Evolutionary conservation across 768 basidiomycete species (phyloP), one percentile per base, ranked within the genome.

Genomic region (Trametes sanguinea): DNA sequence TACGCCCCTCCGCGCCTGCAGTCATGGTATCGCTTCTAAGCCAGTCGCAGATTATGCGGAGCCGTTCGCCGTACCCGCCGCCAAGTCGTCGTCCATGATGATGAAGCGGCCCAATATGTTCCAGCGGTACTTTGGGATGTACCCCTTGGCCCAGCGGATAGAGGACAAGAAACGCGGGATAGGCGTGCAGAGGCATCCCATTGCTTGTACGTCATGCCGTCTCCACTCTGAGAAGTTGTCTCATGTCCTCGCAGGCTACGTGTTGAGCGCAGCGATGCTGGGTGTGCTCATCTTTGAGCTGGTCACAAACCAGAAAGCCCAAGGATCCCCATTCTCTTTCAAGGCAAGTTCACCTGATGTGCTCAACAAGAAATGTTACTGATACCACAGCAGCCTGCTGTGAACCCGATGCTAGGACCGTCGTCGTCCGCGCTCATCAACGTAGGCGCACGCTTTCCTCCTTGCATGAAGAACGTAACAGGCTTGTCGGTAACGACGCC

Each of bases 381-480:
- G 7, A 55, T 29, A 11, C 39, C 13, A 1, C 4, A 50, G 17
- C 60, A 93, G 88, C 92, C 92, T 22, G 80, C 83, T 3, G 84
- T 94, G 54, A 96, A 95, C 68, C 87, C 87, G 4, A 93, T 96
- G 92, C 80, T 98, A 16, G 96, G 96, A 2, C 96, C 96, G 3
- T 89, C 92, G 0, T 84, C 82, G 51, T 87, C 87, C 48, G 93
- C 89, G 2, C 78, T 98, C 13, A 92, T 98, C 61, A 85, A 89
- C 68, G 77, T 93, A 53, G 95, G 95, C 2, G 94, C 96, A 27
- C 90, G 96, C 30, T 97, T 95, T 71, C 91, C 92, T 13, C 90
- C 95, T 0, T 96, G 94, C 68, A 95, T 95, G 91, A 95, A 94
- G 71, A 66, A 73, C 5, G 85, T 94, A 6, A 66, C 74, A 33